A percentile compares a stretch with the other conserved stretches of the same genome.
phyloP scores from a whole-genome alignment of 164 flowering plant genomes.

The Warburgia ugandensis region DNA sequence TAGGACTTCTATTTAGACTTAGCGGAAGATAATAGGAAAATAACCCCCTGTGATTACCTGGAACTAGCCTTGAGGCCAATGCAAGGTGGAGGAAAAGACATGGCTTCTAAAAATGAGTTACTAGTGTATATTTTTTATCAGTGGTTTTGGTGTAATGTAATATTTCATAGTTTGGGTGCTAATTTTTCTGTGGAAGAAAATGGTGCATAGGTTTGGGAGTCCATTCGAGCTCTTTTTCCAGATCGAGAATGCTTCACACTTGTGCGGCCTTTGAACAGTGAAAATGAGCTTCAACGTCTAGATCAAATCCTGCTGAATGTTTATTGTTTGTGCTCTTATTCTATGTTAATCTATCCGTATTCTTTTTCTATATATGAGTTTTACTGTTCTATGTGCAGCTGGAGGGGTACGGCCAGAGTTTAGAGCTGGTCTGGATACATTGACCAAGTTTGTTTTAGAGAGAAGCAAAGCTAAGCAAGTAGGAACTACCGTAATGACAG shows the following conservation, averaged over 20 bases:
- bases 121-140: background rate
- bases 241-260: conserved; percentile 95
- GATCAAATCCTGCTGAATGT: conserved; percentile 76
- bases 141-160: background rate
- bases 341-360: background rate
- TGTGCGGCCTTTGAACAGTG: conserved; percentile 86
- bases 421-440: conserved; percentile 82
- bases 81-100: conserved; percentile 71
- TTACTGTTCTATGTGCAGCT: conserved; percentile 39
- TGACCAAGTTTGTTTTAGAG: conserved; percentile 93
- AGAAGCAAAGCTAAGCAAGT: conserved; percentile 97
- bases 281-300: conserved; percentile 79
- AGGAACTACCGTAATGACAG: conserved; percentile 89
- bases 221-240: conserved; percentile 94
- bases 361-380: background rate
- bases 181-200: conserved; percentile 10
- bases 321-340: background rate
- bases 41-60: conserved; percentile 96
- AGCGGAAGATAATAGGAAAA: conserved; percentile 73
- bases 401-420: conserved; percentile 89
- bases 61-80: conserved; percentile 91
- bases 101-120: conserved; percentile 85
- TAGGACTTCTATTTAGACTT: conserved; percentile 95
- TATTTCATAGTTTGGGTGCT: conserved; percentile 11
- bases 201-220: conserved; percentile 71